These are phyloP conservation scores for Apiospora rasikravindrae DNA, from an alignment of 2,329 filamentous ascomycete species.

Conservation along the genomic window DNA sequence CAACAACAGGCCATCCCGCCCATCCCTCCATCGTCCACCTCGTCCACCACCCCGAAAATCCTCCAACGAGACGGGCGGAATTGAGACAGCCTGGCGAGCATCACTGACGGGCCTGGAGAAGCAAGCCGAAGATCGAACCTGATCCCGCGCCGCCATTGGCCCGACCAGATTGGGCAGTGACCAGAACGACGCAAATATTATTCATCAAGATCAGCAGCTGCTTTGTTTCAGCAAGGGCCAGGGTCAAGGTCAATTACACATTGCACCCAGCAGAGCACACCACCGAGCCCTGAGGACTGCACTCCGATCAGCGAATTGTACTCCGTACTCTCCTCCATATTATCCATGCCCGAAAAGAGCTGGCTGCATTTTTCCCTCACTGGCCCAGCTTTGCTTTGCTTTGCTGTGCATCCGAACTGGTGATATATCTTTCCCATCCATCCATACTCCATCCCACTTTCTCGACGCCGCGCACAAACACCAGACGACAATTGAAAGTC, in stretches of 20 bases:
- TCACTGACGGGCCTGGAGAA: neutral
- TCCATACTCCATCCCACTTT: conserved; percentile 1
- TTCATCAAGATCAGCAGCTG: conserved; percentile 15
- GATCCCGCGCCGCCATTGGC: neutral
- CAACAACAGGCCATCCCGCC: conserved; percentile 13
- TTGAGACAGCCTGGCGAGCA: conserved; percentile 8
- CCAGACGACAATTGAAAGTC: conserved; percentile 4
- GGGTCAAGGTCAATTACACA: conserved; percentile 7
- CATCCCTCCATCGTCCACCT: neutral
- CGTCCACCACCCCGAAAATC: neutral
- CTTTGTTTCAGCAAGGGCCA: conserved; percentile 8
- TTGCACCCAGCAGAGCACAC: too few species aligned
- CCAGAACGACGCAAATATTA: conserved; percentile 13
- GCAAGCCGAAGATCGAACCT: conserved; percentile 5
- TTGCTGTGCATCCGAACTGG: neutral
- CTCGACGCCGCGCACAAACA: neutral
- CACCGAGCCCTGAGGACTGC: neutral
- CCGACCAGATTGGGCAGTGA: conserved; percentile 11
- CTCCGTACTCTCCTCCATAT: neutral
- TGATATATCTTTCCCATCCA: neutral
- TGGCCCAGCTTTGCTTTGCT: neutral
- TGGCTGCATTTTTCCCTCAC: neutral
- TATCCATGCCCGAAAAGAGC: neutral
- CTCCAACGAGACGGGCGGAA: neutral
- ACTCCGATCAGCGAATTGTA: too few species aligned